These are phyloP conservation scores for Leptomonas pyrrhocoris DNA, from an alignment of 208 protist species.

Conservation along the genomic window DNA sequence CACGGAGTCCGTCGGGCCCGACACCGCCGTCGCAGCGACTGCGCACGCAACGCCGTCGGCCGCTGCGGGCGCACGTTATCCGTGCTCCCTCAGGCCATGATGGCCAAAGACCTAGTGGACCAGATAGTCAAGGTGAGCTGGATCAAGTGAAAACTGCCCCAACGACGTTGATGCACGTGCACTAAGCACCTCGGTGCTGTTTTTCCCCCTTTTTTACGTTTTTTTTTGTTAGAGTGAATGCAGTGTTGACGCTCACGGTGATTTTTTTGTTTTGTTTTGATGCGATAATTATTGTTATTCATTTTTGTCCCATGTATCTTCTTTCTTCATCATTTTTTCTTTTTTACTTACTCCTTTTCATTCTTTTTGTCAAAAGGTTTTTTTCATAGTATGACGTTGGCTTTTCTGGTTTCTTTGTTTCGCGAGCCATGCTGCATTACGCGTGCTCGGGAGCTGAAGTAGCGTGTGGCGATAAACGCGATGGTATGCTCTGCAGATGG, in stretches of 20 bases:
- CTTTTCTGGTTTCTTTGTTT: not conserved
- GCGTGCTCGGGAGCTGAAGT: too few relatives aligned
- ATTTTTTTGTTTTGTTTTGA: not conserved
- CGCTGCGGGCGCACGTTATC: not conserved
- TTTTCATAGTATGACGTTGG: not conserved
- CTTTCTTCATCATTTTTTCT: not conserved
- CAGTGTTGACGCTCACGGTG: too few relatives aligned
- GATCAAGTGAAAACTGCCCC: not conserved
- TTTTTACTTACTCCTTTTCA: not conserved
- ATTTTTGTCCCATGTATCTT: not conserved
- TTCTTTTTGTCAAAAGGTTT: slow-evolving; percentile 5
- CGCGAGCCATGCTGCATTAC: too few relatives aligned
- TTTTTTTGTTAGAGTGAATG: too few relatives aligned
- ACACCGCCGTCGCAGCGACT: slow-evolving; percentile 4
- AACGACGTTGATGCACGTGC: slow-evolving; percentile 16
- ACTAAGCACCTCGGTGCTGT: not conserved
- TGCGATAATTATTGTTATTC: not conserved
- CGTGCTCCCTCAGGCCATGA: not conserved
- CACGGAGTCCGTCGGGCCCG: slow-evolving; percentile 1
- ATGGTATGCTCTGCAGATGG: not conserved
- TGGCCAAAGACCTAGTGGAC: not conserved
- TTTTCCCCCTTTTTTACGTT: slow-evolving; percentile 3
- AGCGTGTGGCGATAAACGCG: too few relatives aligned
- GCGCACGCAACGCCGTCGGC: not conserved
- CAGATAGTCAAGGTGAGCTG: not conserved